phyloP scores from a whole-genome alignment of 345 rosid genomes.

The Garcia nutans region DNA sequence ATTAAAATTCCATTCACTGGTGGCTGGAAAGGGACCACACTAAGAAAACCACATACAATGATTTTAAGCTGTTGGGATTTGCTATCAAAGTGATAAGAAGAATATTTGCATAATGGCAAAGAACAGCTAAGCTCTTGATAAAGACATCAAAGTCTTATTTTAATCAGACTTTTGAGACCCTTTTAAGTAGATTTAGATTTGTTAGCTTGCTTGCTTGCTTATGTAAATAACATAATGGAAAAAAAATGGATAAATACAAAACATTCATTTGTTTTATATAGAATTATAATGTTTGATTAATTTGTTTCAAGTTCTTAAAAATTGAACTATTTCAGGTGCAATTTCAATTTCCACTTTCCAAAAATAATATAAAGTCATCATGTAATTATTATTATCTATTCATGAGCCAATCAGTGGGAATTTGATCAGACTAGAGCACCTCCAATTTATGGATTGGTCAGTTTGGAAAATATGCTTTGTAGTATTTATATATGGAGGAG shows the following conservation, averaged over 20 bases:
- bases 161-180: constrained; percentile 17
- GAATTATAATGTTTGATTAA: background rate
- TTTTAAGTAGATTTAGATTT: background rate
- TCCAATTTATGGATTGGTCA: too few relatives aligned
- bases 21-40: constrained; percentile 39
- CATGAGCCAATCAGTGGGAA: too few relatives aligned
- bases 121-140: constrained; percentile 40
- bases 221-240: background rate
- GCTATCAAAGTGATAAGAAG: constrained; percentile 23
- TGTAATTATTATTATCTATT: too few relatives aligned
- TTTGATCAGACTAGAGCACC: too few relatives aligned
- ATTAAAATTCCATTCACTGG: constrained; percentile 8
- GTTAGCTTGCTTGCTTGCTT: background rate
- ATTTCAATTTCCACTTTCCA: background rate
- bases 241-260: background rate
- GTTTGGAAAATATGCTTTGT: too few relatives aligned
- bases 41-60: background rate
- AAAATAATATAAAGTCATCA: too few relatives aligned
- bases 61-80: constrained; percentile 22
- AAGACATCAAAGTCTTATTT: constrained; percentile 25
- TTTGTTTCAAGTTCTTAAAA: background rate
- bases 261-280: background rate
- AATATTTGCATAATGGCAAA: constrained; percentile 23
- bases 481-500: too few relatives aligned
- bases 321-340: too few relatives aligned